Evolutionary conservation across 352 stramenopile species (phyloP).

Genomic region (Lagenidium giganteum): DNA sequence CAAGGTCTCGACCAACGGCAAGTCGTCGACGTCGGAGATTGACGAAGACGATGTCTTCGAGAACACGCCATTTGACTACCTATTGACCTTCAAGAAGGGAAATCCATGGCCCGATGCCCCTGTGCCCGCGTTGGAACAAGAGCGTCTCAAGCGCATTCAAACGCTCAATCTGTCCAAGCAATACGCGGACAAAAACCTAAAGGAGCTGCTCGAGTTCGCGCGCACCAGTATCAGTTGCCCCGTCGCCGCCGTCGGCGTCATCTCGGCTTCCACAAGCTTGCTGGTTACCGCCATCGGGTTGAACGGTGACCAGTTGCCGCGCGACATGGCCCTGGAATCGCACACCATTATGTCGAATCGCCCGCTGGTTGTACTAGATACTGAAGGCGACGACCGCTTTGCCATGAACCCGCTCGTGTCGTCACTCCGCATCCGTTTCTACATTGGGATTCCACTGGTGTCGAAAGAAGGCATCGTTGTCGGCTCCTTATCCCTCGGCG

Average conservation of each 20-base stretch:
- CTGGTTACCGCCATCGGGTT: slow-evolving; percentile 71
- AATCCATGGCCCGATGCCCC: slow-evolving; percentile 68
- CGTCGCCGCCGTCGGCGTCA: slow-evolving; percentile 54
- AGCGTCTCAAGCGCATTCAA: slow-evolving; percentile 44
- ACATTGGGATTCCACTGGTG: slow-evolving; percentile 54
- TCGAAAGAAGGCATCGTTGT: slow-evolving; percentile 59
- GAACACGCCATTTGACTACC: slow-evolving; percentile 50
- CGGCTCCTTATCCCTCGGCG: slow-evolving; percentile 52
- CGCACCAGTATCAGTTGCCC: slow-evolving; percentile 48
- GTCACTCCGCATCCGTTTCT: slow-evolving; percentile 60
- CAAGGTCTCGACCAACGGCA: too few relatives aligned
- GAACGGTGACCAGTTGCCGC: slow-evolving; percentile 60
- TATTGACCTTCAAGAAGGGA: slow-evolving; percentile 55
- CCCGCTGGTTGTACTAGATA: slow-evolving; percentile 56
- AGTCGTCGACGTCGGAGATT: too few relatives aligned
- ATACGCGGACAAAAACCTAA: slow-evolving; percentile 54
- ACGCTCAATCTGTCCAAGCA: slow-evolving; percentile 58
- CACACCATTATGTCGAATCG: slow-evolving; percentile 63
- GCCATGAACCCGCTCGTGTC: slow-evolving; percentile 57
- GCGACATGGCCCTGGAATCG: slow-evolving; percentile 57
- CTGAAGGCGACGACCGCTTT: slow-evolving; percentile 48
- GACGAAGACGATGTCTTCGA: slow-evolving; percentile 44
- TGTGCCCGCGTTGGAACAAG: slow-evolving; percentile 34
- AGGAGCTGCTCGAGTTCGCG: slow-evolving; percentile 61
- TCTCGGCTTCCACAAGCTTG: slow-evolving; percentile 55